Conservation (phyloP, 1,284 basidiomycete species). For the Papiliotrema fonsecae region DNA sequence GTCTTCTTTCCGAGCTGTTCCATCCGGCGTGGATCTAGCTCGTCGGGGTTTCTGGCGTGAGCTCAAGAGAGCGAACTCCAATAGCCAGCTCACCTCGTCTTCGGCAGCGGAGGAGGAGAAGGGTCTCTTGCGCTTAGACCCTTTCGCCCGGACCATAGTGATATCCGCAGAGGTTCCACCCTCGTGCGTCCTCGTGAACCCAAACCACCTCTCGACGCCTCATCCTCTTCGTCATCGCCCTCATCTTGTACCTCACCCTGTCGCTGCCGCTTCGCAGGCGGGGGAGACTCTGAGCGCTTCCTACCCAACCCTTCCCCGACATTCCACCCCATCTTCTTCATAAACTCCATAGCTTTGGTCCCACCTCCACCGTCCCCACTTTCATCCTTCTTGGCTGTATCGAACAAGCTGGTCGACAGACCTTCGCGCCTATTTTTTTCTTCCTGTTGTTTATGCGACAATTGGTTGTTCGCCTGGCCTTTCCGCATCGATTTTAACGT, state of each 20-base stretch:
- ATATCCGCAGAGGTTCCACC: conserved; percentile 42
- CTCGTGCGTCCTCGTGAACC: conserved; percentile 1
- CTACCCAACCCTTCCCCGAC: conserved; percentile 43
- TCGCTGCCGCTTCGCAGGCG: conserved; percentile 11
- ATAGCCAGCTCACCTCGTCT: not conserved
- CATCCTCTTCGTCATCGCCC: conserved; percentile 9
- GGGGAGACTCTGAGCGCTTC: conserved; percentile 19
- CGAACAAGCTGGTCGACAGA: conserved; percentile 36
- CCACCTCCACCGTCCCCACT: conserved; percentile 14
- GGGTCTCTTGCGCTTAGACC: conserved; percentile 35
- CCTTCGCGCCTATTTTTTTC: conserved; percentile 34
- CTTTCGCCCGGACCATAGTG: conserved; percentile 43
- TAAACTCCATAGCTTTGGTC: conserved; percentile 42
- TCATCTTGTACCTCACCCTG: conserved; percentile 15
- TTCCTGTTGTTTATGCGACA: conserved; percentile 30
- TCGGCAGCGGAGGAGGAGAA: conserved; percentile 33
- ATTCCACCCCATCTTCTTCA: conserved; percentile 50
- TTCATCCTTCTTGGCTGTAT: conserved; percentile 2
- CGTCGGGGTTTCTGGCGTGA: conserved; percentile 18
- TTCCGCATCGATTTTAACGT: conserved; percentile 22
- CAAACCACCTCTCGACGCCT: conserved; percentile 8
- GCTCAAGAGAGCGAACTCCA: not conserved
- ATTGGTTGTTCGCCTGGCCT: conserved; percentile 31
- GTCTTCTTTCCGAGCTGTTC: conserved; percentile 29
- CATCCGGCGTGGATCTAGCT: conserved; percentile 23